Percentiles rank a stretch among this genome's conserved stretches.
These are phyloP conservation scores for Strigomonas culicis DNA, from an alignment of 208 protist genomes.

Conservation along the genomic window DNA sequence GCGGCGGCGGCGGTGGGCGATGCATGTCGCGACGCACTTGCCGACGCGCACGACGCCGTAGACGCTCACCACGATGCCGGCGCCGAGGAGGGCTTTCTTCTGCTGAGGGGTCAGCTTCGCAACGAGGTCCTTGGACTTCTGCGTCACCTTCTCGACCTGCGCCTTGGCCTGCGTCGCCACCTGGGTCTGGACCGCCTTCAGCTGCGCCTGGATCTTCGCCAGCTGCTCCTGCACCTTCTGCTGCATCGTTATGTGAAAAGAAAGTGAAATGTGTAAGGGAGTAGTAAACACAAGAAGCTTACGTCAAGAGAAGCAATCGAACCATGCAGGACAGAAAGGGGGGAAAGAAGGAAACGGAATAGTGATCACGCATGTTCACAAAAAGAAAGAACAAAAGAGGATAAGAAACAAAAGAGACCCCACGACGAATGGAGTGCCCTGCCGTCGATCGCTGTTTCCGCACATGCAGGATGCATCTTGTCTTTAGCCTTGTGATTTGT, in stretches of 20 bases:
- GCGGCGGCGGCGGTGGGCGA: constrained; percentile 4
- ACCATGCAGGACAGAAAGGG: background rate
- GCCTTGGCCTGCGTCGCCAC: background rate
- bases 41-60: constrained; percentile 11
- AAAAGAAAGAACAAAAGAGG: background rate
- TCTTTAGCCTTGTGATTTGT: constrained; percentile 6
- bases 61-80: constrained; percentile 1
- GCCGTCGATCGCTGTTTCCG: too few relatives aligned
- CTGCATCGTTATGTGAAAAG: background rate
- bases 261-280: background rate
- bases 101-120: constrained; percentile 8
- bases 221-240: background rate
- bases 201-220: background rate
- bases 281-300: background rate
- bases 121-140: background rate
- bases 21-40: background rate
- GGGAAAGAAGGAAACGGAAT: background rate
- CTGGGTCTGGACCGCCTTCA: constrained; percentile 5
- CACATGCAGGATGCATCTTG: too few relatives aligned
- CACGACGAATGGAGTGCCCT: background rate
- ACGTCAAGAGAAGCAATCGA: background rate
- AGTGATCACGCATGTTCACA: background rate
- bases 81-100: constrained; percentile 16
- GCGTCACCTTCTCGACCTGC: background rate
- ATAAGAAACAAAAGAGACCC: background rate